Conservation (phyloP, 352 stramenopile genomes). For the Phytophthora sp. region DNA sequence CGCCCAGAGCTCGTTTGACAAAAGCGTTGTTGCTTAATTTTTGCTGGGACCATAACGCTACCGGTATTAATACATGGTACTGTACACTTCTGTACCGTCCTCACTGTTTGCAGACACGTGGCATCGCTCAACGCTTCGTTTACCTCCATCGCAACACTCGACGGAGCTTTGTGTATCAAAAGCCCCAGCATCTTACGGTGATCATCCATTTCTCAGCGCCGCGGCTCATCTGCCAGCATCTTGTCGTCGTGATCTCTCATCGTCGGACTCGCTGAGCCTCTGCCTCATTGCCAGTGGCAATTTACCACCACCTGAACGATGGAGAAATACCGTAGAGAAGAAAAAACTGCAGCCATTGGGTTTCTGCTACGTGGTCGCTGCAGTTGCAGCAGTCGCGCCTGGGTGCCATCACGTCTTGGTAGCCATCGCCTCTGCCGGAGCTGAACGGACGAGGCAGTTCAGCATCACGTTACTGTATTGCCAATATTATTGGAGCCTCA, state of each 20-base stretch:
- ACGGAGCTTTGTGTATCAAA: neutral
- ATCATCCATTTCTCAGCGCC: conserved; percentile 20
- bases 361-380: no score
- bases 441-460: conserved; percentile 12
- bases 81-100: no score
- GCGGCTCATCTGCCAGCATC: conserved; percentile 18
- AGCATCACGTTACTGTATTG: conserved; percentile 5
- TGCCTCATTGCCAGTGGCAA: conserved; percentile 15
- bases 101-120: no score
- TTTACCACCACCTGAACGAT: no score
- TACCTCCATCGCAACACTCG: neutral
- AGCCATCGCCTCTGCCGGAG: conserved; percentile 16
- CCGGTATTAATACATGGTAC: no score
- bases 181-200: neutral
- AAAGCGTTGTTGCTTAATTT: no score
- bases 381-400: conserved; percentile 18
- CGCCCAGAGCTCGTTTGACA: neutral
- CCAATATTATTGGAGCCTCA: neutral
- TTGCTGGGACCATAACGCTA: no score
- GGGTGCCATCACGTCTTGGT: neutral
- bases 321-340: no score
- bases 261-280: conserved; percentile 1
- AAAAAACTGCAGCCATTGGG: no score
- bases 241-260: conserved; percentile 12
- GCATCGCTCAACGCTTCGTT: no score